Evolutionary conservation across 305 asterid species (phyloP).

Genomic region (Solanum aculeatissimum): DNA sequence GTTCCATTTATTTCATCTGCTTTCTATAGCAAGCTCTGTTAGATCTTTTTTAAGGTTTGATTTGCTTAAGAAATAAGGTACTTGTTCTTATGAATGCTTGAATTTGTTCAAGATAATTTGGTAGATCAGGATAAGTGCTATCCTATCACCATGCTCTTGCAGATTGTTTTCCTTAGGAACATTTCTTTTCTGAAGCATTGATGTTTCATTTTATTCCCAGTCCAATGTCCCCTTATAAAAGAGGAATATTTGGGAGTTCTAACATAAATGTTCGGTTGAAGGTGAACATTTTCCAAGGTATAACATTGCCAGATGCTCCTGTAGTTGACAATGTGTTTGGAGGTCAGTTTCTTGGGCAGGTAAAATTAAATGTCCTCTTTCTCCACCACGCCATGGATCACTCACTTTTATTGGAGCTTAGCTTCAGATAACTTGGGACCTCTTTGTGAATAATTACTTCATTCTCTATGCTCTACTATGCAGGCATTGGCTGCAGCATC

Average conservation of each 20-base stretch:
- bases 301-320: slow-evolving; percentile 91
- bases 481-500: slow-evolving; percentile 99
- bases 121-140: not conserved
- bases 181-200: not conserved
- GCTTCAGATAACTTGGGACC: not conserved
- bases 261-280: slow-evolving; percentile 14
- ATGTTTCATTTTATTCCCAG: not conserved
- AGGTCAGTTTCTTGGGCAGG: slow-evolving; percentile 98
- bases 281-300: slow-evolving; percentile 79
- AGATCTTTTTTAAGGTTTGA: not conserved
- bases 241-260: not conserved
- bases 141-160: not conserved
- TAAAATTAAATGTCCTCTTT: slow-evolving; percentile 11
- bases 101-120: not conserved
- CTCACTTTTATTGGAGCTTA: not conserved
- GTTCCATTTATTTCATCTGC: not conserved
- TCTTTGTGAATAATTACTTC: not conserved
- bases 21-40: not conserved
- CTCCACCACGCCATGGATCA: not conserved
- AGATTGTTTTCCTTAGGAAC: not conserved
- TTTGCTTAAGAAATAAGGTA: not conserved
- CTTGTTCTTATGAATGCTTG: not conserved
- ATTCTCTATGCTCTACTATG: slow-evolving; percentile 10
- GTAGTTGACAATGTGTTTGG: slow-evolving; percentile 86
- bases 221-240: not conserved